Base-by-base conservation (phyloP, 1,139 yeast species). In the Candida sp. region DNA sequence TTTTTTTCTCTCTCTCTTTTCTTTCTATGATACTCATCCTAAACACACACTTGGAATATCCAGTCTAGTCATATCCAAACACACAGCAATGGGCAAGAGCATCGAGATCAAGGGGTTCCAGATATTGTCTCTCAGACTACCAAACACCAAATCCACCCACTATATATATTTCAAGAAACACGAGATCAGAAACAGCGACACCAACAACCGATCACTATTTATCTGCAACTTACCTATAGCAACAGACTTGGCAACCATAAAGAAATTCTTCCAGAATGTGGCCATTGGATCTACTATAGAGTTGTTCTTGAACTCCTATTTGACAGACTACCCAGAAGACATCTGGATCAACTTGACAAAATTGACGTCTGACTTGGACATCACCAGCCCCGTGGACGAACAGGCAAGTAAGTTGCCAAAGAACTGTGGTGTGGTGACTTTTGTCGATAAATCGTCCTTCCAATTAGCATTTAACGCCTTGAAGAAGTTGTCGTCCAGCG, bases 391-490 rank as follows among this genome's bases (percentile, higher is more conserved):
- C 11, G 26, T 45, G 7, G 59, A 62, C 34, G 68, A 65, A 17
- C 67, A 67, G 35, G 68, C 72, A 37, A 66, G 78, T 38, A 78
- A 76, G 54, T 73, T 88, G 39, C 96, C 96, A 42, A 83, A 84
- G 60, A 85, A 88, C 54, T 85, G 92, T 59, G 96, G 90, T 1
- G 73, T 90, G 12, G 77, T 91, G 32, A 83, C 84, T 28, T 86
- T 93, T 63, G 82, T 92, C 3, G 98, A 93, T 66, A 86, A 86
- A 61, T 69, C 86, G 1, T 87, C 96, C 27, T 78, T 87, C 44
- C 83, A 81, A 54, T 74, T 92, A 53, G 91, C 96, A 12, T 75
- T 87, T 54, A 68, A 73, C 42, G 80, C 88, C 42, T 75, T 91
- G 54, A 85, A 81, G 68, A 84, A 72, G 72, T 77, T 66, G 58